phyloP scores from a whole-genome alignment of 495 filamentous ascomycete species.

The Penicillium taxi region DNA sequence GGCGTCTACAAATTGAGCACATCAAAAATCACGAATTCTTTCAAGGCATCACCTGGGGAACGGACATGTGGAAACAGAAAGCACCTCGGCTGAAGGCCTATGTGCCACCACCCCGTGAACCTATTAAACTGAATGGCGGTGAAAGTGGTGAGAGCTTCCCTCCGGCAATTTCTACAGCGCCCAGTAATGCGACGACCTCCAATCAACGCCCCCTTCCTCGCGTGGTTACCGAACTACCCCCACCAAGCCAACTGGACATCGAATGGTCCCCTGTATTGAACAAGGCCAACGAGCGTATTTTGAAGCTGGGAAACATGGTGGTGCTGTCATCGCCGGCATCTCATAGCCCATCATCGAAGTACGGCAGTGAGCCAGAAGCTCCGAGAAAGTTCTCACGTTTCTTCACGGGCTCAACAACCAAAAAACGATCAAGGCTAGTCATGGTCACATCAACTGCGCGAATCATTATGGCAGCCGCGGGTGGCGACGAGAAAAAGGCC shows the following conservation, averaged over 20 bases:
- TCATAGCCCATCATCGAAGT: constrained; percentile 59
- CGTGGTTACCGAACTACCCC: constrained; percentile 90
- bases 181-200: constrained; percentile 33
- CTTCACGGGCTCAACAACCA: constrained; percentile 81
- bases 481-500: constrained; percentile 90
- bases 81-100: constrained; percentile 85
- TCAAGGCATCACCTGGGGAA: constrained; percentile 79
- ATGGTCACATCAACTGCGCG: constrained; percentile 91
- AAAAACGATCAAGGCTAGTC: constrained; percentile 85
- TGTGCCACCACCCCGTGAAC: constrained; percentile 67
- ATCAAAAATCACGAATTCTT: constrained; percentile 98
- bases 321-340: constrained; percentile 67
- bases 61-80: constrained; percentile 81
- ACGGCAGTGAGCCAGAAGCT: constrained; percentile 52
- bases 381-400: constrained; percentile 86
- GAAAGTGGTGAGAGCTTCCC: constrained; percentile 35
- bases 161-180: constrained; percentile 42
- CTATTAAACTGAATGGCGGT: constrained; percentile 72
- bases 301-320: constrained; percentile 86
- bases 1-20: constrained; percentile 86
- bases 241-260: constrained; percentile 93
- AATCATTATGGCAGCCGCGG: constrained; percentile 83
- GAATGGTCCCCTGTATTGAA: constrained; percentile 98
- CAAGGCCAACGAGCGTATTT: constrained; percentile 81
- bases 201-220: constrained; percentile 57